Evolutionary conservation across 1,139 yeast genomes (phyloP).

Genomic region (Geotrichum candidum): DNA sequence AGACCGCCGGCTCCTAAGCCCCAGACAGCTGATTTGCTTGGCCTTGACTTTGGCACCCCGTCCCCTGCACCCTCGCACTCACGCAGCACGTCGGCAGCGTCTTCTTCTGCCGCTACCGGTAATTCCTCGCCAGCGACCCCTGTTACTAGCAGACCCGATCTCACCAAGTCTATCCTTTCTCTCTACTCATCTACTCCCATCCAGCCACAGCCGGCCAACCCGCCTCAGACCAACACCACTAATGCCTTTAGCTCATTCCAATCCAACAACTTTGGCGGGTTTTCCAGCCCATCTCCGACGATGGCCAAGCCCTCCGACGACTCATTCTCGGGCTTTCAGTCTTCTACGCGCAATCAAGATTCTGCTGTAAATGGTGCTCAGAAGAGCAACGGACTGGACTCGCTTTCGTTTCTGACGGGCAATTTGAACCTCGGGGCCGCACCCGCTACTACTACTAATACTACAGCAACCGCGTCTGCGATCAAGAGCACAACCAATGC

Average conservation of each 20-base stretch:
- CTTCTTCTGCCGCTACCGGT: conserved; percentile 22
- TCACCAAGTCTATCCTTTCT: conserved; percentile 85
- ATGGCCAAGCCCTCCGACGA: neutral
- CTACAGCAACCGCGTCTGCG: neutral
- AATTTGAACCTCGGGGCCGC: neutral
- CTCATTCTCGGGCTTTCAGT: neutral
- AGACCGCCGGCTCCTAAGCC: conserved; percentile 2
- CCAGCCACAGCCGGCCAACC: conserved; percentile 2
- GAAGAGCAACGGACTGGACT: conserved; percentile 1
- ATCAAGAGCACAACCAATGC: neutral
- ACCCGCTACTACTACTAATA: neutral
- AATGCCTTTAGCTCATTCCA: conserved; percentile 1
- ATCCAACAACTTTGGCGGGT: conserved; percentile 1
- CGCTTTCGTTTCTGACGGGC: neutral
- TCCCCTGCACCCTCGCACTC: conserved; percentile 15
- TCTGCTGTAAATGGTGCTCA: conserved; percentile 33
- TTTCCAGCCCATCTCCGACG: neutral
- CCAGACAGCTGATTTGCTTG: conserved; percentile 10
- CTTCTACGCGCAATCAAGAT: conserved; percentile 5
- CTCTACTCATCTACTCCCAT: conserved; percentile 67
- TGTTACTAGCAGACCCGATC: conserved; percentile 50
- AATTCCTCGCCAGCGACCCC: conserved; percentile 21
- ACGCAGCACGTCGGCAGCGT: conserved; percentile 4
- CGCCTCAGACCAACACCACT: neutral
- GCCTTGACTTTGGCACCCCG: conserved; percentile 18